Percentiles rank a stretch among this genome's conserved stretches.
Conservation (phyloP, 2,329 filamentous ascomycete species). For the Verticillium tricorpus region DNA sequence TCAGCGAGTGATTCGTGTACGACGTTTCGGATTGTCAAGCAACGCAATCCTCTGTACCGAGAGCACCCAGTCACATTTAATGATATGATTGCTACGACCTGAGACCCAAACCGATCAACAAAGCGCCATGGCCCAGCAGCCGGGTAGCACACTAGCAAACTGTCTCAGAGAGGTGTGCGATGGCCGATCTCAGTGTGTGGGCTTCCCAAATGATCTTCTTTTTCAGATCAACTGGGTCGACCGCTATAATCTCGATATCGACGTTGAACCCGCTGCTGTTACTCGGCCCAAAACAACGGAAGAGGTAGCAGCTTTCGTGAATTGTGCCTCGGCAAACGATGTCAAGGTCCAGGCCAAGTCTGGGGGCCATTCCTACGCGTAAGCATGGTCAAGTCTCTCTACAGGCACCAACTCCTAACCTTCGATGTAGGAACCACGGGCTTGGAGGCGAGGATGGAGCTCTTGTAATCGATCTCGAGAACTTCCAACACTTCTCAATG, state of each 20-base stretch:
- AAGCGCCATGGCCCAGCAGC: constrained; percentile 35
- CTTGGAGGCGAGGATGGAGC: constrained; percentile 46
- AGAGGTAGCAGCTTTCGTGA: constrained; percentile 53
- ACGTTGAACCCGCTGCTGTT: constrained; percentile 49
- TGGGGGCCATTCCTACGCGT: constrained; percentile 62
- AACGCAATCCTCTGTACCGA: too few species aligned
- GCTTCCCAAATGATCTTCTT: constrained; percentile 35
- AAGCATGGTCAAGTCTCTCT: constrained; percentile 13
- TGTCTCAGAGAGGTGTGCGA: constrained; percentile 45
- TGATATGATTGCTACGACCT: not conserved
- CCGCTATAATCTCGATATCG: constrained; percentile 47
- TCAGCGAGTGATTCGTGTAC: too few species aligned
- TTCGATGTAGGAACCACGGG: constrained; percentile 19
- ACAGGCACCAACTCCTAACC: not conserved
- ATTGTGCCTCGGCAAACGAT: constrained; percentile 45
- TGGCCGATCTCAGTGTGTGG: constrained; percentile 40
- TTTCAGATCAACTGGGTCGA: constrained; percentile 47
- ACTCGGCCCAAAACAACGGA: constrained; percentile 47
- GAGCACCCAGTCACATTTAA: too few species aligned
- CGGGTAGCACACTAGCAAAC: constrained; percentile 33
- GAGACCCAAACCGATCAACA: not conserved
- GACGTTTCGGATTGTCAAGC: too few species aligned
- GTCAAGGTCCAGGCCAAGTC: constrained; percentile 57
- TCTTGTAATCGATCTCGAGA: constrained; percentile 49
- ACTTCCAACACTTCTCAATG: constrained; percentile 50